Conservation (phyloP, 345 rosid species). For the Pistacia integerrima region DNA sequence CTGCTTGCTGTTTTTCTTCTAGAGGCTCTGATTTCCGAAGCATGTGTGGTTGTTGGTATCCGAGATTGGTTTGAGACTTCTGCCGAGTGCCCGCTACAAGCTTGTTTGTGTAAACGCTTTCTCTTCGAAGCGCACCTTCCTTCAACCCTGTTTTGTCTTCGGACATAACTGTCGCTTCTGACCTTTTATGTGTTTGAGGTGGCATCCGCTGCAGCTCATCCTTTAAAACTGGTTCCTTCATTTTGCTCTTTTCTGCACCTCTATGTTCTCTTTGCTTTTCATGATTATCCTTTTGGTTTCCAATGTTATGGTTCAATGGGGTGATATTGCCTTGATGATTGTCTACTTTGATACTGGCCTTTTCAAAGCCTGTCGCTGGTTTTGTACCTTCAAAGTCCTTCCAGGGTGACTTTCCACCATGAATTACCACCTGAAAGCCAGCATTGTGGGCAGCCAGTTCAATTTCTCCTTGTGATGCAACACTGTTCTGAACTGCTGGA, state of each 20-base stretch:
- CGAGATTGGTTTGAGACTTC: slow-evolving; percentile 26
- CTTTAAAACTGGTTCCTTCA: slow-evolving; percentile 27
- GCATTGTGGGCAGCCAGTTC: slow-evolving; percentile 21
- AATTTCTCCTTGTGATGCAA: slow-evolving; percentile 28
- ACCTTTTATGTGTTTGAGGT: slow-evolving; percentile 27
- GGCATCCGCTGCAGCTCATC: slow-evolving; percentile 36
- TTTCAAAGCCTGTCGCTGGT: slow-evolving; percentile 25
- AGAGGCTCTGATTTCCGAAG: slow-evolving; percentile 30
- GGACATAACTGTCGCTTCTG: slow-evolving; percentile 26
- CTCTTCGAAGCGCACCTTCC: slow-evolving; percentile 30
- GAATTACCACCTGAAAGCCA: slow-evolving; percentile 32
- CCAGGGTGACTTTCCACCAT: slow-evolving; percentile 30
- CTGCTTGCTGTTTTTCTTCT: slow-evolving; percentile 27
- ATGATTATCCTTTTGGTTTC: slow-evolving; percentile 31
- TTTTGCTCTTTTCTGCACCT: slow-evolving; percentile 28
- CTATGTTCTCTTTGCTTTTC: slow-evolving; percentile 42
- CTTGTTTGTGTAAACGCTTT: slow-evolving; percentile 31
- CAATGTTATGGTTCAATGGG: slow-evolving; percentile 17
- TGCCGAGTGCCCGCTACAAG: slow-evolving; percentile 31
- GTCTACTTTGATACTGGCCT: slow-evolving; percentile 14
- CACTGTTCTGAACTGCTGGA: slow-evolving; percentile 28
- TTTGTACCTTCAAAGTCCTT: slow-evolving; percentile 37
- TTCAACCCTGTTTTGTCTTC: slow-evolving; percentile 30
- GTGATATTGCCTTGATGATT: slow-evolving; percentile 1
- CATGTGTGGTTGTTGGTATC: slow-evolving; percentile 26